Evolutionary conservation across 2,329 filamentous ascomycete genomes (phyloP), one percentile per base, ranked within the genome.

Genomic region (Shiraia sp.): DNA sequence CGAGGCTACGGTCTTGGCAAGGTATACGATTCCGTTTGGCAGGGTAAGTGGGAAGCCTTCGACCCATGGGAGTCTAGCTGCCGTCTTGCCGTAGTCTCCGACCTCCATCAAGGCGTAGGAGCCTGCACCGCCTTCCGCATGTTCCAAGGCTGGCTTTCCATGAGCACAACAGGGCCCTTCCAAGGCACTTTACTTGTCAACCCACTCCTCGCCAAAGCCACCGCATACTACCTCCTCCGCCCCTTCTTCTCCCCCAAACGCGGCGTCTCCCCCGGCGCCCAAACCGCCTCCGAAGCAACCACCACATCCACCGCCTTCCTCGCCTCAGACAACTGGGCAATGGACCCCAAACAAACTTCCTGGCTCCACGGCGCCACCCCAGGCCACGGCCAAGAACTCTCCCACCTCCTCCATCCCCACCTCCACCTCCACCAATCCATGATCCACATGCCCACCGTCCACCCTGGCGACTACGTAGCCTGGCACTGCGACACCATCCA

Each of bases 91-190:
- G 88, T 86, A 3, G 79, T 82, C 2, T 84, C 81, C 46, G 86
- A 96, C 66, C 72, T 91, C 24, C 93, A 96, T 65, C 78, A 88
- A 36, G 89, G 90, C 0, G 78, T 90, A 0, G 90, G 91, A 0
- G 84, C 87, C 1, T 95, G 89, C 70, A 86, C 80, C 32, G 89
- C 90, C 75, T 90, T 96, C 70, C 80, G 92, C 27, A 87, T 90
- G 78, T 92, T 88, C 67, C 91, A 96, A 70, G 91, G 90, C 13
- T 96, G 91, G 91, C 69, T 96, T 37, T 81, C 80, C 45, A 85
- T 96, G 78, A 90, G 85, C 43, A 72, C 75, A n/a, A 86, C 83
- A 0, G 82, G 78, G 0, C 87, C 88, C 0, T 77, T 78, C 4
- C 85, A 95, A 71, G 91, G 91, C 1, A 93, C 90, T 0, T 70